A percentile compares a stretch with the other conserved stretches of the same genome.
phyloP scores from a whole-genome alignment of 805 yeast genomes.

The Myxozyma lipomycoides region DNA sequence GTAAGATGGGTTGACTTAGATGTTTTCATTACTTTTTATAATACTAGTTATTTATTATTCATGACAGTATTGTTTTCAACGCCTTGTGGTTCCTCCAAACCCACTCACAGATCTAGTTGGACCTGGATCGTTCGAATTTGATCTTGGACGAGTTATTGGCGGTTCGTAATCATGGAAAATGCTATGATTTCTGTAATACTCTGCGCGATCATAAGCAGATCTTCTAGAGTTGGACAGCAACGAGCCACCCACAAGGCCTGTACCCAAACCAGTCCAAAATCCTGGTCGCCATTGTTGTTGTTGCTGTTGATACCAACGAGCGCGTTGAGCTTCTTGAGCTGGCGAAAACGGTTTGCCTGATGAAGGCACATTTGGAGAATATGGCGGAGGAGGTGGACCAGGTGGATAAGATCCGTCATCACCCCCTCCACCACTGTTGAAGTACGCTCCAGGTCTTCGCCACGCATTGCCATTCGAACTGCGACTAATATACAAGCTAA shows the following conservation, averaged over 20 bases:
- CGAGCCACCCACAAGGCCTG: slow-evolving; percentile 18
- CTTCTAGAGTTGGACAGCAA: slow-evolving; percentile 1
- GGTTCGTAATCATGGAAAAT: slow-evolving; percentile 2
- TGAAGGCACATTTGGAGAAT: slow-evolving; percentile 7
- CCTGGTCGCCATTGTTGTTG: slow-evolving; percentile 21
- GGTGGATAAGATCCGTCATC: slow-evolving; percentile 2
- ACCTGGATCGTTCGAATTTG: not conserved
- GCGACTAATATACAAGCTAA: not conserved
- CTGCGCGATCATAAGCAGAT: slow-evolving; percentile 8
- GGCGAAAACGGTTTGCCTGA: slow-evolving; percentile 15
- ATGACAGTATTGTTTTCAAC: slow-evolving; percentile 3
- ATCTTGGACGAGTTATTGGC: not conserved
- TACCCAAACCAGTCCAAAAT: slow-evolving; percentile 25
- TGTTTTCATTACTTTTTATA: not conserved
- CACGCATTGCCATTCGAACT: slow-evolving; percentile 2
- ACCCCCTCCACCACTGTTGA: slow-evolving; percentile 8
- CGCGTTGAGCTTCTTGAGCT: slow-evolving; percentile 8
- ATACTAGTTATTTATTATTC: not conserved
- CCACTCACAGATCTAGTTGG: slow-evolving; percentile 10
- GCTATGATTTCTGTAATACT: slow-evolving; percentile 2
- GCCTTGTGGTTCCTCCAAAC: slow-evolving; percentile 20
- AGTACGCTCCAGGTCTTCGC: slow-evolving; percentile 1
- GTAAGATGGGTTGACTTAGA: not conserved
- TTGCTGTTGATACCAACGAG: slow-evolving; percentile 11
- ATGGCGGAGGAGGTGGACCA: slow-evolving; percentile 24